Base-by-base conservation (phyloP, 2,329 filamentous ascomycete genomes). In the Teratosphaeria pseudoeucalypti region DNA sequence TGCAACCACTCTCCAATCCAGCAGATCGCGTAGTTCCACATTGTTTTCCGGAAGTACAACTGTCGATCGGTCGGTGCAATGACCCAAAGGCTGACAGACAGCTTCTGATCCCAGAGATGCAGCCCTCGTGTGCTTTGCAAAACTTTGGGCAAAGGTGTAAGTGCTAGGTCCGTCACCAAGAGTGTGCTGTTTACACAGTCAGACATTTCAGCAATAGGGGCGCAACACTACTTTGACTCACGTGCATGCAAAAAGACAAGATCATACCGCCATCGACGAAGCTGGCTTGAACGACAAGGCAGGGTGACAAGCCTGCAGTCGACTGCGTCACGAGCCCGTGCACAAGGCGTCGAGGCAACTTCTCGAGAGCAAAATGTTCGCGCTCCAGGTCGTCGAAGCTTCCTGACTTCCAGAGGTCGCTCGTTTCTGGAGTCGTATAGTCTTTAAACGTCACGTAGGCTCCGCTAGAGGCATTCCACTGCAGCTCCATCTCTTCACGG, bases 261-360 rank as follows among this genome's bases (percentile, higher is more conserved):
- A 56, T 19, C 14, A 56, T 14, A 2, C 54, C 54, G 19, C 54
- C 54, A 2, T n/a, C 3, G 14, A 56, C 43, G 54, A 49, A 23
- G 9, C 10, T 49, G 19, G 27, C 14, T 14, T 54, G 26, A 10
- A 37, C 27, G 23, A 26, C 53, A 16, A 54, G 34, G 26, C 53
- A 54, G 27, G 16, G 27, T 26, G 26, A 34, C 53, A 58, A 19
- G 14, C n/a, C n/a, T 37, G 43, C 6, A 32, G 47, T 32, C 9
- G 23, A n/a, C 16, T 54, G 34, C 23, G 6, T n/a, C 19, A 23
- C 32, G 63, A 58, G 2, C 55, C 59, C 29, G 16, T 65, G 64
- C 12, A 67, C 58, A 56, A 65, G 62, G 27, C 63, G 61, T n/a
- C 62, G 60, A 16, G 65, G 49, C 12, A 63, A 52, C 57, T 65